phyloP scores from a whole-genome alignment of 306 rosid species.

The Medicago ruthenica region DNA sequence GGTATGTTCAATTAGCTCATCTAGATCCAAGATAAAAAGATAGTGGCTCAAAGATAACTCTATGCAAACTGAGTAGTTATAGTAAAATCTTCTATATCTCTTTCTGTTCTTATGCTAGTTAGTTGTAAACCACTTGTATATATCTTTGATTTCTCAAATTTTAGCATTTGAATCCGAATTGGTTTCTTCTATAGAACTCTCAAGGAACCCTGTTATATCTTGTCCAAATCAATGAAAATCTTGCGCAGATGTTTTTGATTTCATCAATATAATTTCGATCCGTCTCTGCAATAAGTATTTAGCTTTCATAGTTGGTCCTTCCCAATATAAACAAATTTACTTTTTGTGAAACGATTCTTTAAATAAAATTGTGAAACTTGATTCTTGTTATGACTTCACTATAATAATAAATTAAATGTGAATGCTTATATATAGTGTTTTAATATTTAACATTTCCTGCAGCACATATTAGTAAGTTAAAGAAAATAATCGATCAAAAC shows the following conservation, averaged over 20 bases:
- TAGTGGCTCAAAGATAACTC: not conserved
- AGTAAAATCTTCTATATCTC: not conserved
- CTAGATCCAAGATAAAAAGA: not conserved
- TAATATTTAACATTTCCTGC: constrained; percentile 1
- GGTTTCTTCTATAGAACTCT: not conserved
- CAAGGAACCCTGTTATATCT: not conserved
- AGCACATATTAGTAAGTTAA: constrained; percentile 1
- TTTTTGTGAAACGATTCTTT: not conserved
- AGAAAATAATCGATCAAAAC: not conserved
- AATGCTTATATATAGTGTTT: constrained; percentile 12
- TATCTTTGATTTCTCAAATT: too few species aligned
- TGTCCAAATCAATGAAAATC: constrained; percentile 9
- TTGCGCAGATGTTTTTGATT: not conserved
- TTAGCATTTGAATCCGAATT: not conserved
- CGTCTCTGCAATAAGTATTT: not conserved
- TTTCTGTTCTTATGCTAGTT: not conserved
- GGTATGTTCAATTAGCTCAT: not conserved
- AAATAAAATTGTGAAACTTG: constrained; percentile 10
- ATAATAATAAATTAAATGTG: constrained; percentile 18
- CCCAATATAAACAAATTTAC: not conserved
- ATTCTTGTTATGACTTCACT: constrained; percentile 17
- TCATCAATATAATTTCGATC: not conserved
- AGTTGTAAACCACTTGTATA: not conserved
- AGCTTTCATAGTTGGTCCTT: not conserved
- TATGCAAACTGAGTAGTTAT: not conserved